Percentiles rank a stretch among this genome's conserved stretches.
These are phyloP conservation scores for Macaranga tanarius DNA, from an alignment of 441 rosid genomes.

Conservation along the genomic window DNA sequence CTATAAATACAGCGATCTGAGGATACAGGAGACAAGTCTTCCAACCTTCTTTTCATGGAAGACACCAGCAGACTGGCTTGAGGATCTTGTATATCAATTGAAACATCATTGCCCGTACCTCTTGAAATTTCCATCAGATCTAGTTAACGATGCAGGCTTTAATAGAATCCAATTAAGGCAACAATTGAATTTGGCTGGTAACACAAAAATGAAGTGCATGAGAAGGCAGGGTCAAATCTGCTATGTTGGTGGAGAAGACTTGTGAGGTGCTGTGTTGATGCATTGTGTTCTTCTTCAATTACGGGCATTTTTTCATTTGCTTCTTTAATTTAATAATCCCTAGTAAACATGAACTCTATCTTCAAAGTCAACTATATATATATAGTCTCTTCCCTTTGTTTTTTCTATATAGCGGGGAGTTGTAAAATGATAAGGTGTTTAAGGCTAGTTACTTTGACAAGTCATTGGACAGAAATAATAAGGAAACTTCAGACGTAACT, in stretches of 20 bases:
- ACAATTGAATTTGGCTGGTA: no score
- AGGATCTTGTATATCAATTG: background rate
- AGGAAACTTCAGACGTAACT: no score
- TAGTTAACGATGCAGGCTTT: background rate
- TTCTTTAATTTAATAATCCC: background rate
- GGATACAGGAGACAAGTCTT: slow-evolving; percentile 10
- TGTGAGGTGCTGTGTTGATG: background rate
- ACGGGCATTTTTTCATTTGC: background rate
- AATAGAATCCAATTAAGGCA: no score
- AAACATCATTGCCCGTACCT: background rate
- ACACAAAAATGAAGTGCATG: background rate
- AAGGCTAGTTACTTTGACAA: no score
- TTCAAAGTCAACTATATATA: background rate
- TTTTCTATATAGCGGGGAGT: no score
- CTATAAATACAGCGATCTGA: slow-evolving; percentile 9
- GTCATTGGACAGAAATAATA: no score
- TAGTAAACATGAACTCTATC: background rate
- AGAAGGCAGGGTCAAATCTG: background rate
- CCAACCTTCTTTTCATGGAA: slow-evolving; percentile 7
- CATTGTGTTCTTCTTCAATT: background rate
- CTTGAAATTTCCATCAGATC: slow-evolving; percentile 3
- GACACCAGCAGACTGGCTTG: background rate
- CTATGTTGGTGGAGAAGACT: background rate
- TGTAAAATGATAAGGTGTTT: no score
- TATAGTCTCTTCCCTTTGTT: no score